Evolutionary conservation across 352 stramenopile genomes (phyloP), one percentile per base, ranked within the genome.

Genomic region (Globisporangium takayamanum): DNA sequence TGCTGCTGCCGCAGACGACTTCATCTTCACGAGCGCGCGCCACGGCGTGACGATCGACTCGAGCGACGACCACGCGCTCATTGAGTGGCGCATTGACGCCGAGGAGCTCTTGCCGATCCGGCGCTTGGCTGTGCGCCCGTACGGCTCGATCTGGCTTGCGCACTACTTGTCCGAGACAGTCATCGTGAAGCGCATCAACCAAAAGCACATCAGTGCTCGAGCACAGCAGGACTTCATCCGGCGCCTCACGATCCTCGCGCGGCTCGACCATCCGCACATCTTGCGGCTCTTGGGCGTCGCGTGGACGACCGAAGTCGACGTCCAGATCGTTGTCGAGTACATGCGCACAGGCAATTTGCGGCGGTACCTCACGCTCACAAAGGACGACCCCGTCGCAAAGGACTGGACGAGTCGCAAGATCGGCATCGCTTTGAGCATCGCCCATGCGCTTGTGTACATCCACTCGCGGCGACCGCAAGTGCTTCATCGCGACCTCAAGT

Each of bases 261-360:
- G 68, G 0, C 52, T 94, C 16, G 68, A 73, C 12, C 85, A 96
- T 45, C 77, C 81, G 7, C 89, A 89, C 55, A 91, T 96, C 22
- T 63, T 95, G 16, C 66, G 78, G 20, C 88, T 96, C 45, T 64
- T 92, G n/a, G 87, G 87, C 7, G 79, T 90, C 3, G 78, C 80
- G 22, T 94, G 82, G 81, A 74, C 71, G 0, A 71, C 49, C 42
- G 53, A 80, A 41, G 49, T 64, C 16, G 71, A 94, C 50, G 45
- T 91, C 2, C 74, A 84, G 39, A 76, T 90, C 61, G 69, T 91
- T 15, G 42, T 90, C 22, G 84, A 94, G 57, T 91, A 82, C 58
- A 86, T 92, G 76, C 75, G 69, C 42, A 67, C 74, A 2, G 82
- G 84, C 0, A 81, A 94, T 50, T 59, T 94, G 22, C 69, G 78